phyloP scores from a whole-genome alignment of 352 stramenopile genomes.

The Phytophthora citrophthora region DNA sequence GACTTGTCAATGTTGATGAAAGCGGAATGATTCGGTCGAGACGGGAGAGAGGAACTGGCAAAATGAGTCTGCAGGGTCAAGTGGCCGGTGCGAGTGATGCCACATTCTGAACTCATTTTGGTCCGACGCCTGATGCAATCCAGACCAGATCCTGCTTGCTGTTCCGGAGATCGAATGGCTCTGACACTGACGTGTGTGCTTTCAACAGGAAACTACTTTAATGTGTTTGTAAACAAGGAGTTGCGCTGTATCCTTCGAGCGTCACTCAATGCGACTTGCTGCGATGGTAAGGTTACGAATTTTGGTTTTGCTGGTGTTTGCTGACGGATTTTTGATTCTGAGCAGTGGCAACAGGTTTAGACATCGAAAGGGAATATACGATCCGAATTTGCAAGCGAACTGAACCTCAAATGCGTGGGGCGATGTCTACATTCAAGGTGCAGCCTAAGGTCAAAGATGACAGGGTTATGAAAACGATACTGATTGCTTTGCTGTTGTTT shows the following conservation, averaged over 20 bases:
- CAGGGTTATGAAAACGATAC: background rate
- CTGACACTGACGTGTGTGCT: constrained; percentile 6
- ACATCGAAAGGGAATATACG: constrained; percentile 58
- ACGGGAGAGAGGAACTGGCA: constrained; percentile 10
- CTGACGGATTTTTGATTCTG: constrained; percentile 1
- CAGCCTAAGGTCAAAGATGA: too few relatives aligned
- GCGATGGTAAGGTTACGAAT: constrained; percentile 55
- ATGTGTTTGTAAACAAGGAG: constrained; percentile 81
- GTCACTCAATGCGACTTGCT: constrained; percentile 79
- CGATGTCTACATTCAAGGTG: constrained; percentile 89
- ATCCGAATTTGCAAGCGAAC: constrained; percentile 84
- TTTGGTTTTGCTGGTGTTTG: background rate
- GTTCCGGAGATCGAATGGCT: constrained; percentile 10
- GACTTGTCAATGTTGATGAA: constrained; percentile 3
- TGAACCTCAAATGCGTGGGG: constrained; percentile 83
- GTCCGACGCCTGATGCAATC: constrained; percentile 27
- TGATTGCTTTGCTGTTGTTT: background rate
- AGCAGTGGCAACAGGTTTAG: constrained; percentile 68
- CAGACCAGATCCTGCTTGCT: constrained; percentile 20
- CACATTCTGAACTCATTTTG: constrained; percentile 55
- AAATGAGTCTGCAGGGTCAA: constrained; percentile 17
- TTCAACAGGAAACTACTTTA: constrained; percentile 86
- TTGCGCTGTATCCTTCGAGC: constrained; percentile 82
- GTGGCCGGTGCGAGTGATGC: constrained; percentile 31
- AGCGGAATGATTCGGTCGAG: constrained; percentile 17